phyloP scores from a whole-genome alignment of 495 filamentous ascomycete species.

The Penicillium roqueforti region DNA sequence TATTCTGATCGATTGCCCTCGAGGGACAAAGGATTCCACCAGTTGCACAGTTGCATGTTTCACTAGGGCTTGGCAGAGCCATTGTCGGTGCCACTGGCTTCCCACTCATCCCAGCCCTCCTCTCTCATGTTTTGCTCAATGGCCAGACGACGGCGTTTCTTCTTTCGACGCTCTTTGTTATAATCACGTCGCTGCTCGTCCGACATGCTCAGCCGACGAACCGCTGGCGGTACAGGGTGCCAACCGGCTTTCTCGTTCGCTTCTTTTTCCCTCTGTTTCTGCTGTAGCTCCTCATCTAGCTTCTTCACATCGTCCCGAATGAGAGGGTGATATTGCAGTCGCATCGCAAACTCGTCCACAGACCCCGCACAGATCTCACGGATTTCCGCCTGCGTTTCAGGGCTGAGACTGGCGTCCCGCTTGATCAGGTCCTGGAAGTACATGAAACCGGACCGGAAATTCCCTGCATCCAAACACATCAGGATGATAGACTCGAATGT shows the following conservation, averaged over 20 bases:
- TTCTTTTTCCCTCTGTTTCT: conserved; percentile 6
- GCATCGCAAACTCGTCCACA: conserved; percentile 28
- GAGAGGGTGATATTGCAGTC: conserved; percentile 29
- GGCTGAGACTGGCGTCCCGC: conserved; percentile 21
- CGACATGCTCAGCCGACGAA: conserved; percentile 6
- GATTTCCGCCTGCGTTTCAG: conserved; percentile 27
- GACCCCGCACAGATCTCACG: conserved; percentile 26
- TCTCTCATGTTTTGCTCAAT: conserved; percentile 17
- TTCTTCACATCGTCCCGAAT: conserved; percentile 15
- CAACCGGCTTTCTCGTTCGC: neutral
- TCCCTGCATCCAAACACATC: conserved; percentile 51
- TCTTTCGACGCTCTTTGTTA: conserved; percentile 22
- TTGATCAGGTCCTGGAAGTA: conserved; percentile 38
- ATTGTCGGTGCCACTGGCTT: conserved; percentile 11
- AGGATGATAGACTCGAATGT: conserved; percentile 70
- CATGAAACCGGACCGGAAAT: conserved; percentile 37
- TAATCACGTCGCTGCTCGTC: conserved; percentile 13
- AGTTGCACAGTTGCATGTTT: conserved; percentile 1
- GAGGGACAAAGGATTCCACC: neutral
- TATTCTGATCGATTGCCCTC: neutral
- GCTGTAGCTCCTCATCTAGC: conserved; percentile 11
- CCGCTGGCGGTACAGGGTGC: conserved; percentile 4
- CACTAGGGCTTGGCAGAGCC: neutral
- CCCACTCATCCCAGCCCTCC: conserved; percentile 25
- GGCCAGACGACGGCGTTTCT: conserved; percentile 17